phyloP scores from a whole-genome alignment of 495 filamentous ascomycete genomes.

The Umbilicaria muhlenbergii region DNA sequence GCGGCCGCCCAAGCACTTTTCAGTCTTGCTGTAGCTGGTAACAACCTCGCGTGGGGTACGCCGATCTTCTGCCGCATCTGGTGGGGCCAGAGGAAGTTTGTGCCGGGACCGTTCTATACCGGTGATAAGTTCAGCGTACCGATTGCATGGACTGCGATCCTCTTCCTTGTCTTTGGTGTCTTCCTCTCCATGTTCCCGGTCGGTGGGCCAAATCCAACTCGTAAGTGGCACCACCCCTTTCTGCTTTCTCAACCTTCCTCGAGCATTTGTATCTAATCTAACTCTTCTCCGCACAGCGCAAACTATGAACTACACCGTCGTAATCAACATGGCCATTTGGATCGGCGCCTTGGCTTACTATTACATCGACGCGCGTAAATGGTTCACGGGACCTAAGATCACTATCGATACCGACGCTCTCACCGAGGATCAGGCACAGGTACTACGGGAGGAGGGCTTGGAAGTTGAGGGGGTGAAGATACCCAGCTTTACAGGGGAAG shows the following conservation, averaged over 20 bases:
- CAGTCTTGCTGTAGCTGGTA: slow-evolving; percentile 44
- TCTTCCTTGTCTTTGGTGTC: slow-evolving; percentile 40
- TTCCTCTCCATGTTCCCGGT: slow-evolving; percentile 43
- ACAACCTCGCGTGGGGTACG: slow-evolving; percentile 46
- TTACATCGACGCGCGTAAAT: slow-evolving; percentile 46
- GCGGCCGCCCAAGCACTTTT: slow-evolving; percentile 46
- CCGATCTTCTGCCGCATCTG: slow-evolving; percentile 47
- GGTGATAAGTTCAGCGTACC: slow-evolving; percentile 32
- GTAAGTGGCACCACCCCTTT: slow-evolving; percentile 15
- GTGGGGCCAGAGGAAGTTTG: slow-evolving; percentile 46
- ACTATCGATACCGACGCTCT: slow-evolving; percentile 35
- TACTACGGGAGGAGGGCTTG: slow-evolving; percentile 4
- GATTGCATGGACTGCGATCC: slow-evolving; percentile 36
- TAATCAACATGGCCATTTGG: slow-evolving; percentile 51
- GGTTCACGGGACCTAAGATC: slow-evolving; percentile 61
- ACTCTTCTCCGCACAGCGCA: slow-evolving; percentile 15
- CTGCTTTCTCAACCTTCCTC: not conserved
- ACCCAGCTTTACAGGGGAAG: too few relatives aligned
- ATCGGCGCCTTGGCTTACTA: slow-evolving; percentile 44
- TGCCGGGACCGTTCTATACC: slow-evolving; percentile 47
- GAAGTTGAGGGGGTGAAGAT: slow-evolving; percentile 1
- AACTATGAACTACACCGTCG: slow-evolving; percentile 52
- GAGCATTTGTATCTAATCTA: not conserved
- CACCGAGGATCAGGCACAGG: slow-evolving; percentile 11
- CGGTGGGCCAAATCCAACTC: slow-evolving; percentile 36